Base-by-base conservation (phyloP, 2,329 filamentous ascomycete genomes). In the Hymenoscyphus linearis region DNA sequence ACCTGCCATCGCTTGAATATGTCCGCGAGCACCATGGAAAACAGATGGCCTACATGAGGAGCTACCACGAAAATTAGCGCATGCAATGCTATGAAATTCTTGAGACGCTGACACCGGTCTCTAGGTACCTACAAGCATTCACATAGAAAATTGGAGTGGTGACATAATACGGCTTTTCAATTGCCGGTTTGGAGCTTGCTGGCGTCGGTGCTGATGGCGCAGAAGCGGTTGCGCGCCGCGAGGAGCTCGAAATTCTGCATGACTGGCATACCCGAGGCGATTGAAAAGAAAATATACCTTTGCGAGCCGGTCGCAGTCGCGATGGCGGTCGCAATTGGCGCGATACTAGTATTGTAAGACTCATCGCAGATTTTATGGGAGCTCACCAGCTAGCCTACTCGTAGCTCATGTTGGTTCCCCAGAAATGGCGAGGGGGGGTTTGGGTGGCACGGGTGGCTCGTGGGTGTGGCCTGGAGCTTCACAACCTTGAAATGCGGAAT, bases 91-190 rank as follows among this genome's bases (percentile, higher is more conserved):
- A 18, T 13, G n/a, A 18, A 47, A 47, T 25, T 31, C 6, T 31
- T 31, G 31, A 31, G 31, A 31, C 31, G 31, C 31, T 9, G 31
- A 7, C 16, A 18, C 18, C 34, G 34, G 26, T 22, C 22, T 26
- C n/a, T n/a, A n/a, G n/a, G 7, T n/a, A 54, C 27, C 36, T 78
- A 93, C 91, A 86, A 60, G 93, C 91, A 83, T 99, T 99, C 78
- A 99, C 95, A 76, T 99, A 99, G 79, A 98, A 99, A 62, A 99
- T 99, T 2, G 95, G 95, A 9, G 92, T 96, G 4, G 95, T 98
- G 70, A 96, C 82, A 79, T 98, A 99, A 79, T 88, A 97, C 9
- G 93, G 92, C 78, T 98, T 98, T 63, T 77, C 74, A 2, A 55
- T 10, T n/a, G 53, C 52, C 14, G 37, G 55, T n/a, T 58, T 61